Base-by-base conservation (phyloP, 768 basidiomycete species). In the Hebeloma cylindrosporum region DNA sequence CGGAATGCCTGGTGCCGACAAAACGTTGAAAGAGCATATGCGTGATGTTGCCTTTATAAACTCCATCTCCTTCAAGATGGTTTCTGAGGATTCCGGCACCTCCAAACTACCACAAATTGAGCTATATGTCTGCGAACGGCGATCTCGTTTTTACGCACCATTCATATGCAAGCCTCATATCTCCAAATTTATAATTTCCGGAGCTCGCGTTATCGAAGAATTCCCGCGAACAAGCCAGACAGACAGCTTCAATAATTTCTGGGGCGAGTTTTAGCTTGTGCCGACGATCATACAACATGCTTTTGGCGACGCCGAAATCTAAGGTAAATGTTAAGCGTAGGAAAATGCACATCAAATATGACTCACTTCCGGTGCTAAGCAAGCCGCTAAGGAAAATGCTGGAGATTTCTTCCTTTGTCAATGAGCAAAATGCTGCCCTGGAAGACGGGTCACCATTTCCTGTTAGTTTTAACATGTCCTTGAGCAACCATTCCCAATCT, bases 21-120 rank as follows among this genome's bases (percentile, higher is more conserved):
- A 73, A 48, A 95, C 75, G 46, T 90, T 88, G 74, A 91, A 99
- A 3, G 95, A 92, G n/a, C 85, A 82, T 8, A 99, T 83, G 2
- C 91, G 85, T 18, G 93, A 95, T 1, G 96, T 99, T 2, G 96
- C 96, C 69, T 98, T 94, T 50, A 99, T 96, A 65, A 97, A 99
- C 43, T 92, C 87, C 44, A 83, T 85, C 61, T 97, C 92, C 47
- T 69, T 72, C 10, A 64, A 53, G 43, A 94, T 73, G 0, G 70
- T 72, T 13, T 81, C 77, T 0, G 92, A 84, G 3, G 72, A 64
- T 5, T 70, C 71, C 1, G 88, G 82, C 9, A 97, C 88, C 38
- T 83, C 72, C 42, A 98, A 73, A 57, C 95, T 97, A 57, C 0
- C 43, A 40, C 5, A 23, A 29, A n/a, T 16, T 14, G 41, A 13